Conservation (phyloP, 495 filamentous ascomycete species). For the Xylaria flabelliformis region DNA sequence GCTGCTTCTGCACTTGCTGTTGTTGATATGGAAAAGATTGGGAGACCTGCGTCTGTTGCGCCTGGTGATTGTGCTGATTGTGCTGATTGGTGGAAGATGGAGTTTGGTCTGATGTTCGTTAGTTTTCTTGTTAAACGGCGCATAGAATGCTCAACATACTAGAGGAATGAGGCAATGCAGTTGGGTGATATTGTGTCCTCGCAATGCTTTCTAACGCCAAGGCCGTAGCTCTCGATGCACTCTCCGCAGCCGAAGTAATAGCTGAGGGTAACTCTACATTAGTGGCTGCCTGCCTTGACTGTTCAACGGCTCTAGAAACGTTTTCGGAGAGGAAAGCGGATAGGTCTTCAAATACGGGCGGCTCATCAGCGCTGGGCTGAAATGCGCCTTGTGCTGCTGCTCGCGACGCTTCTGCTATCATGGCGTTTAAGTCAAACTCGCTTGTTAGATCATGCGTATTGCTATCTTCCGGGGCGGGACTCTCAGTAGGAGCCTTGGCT, state of each 20-base stretch:
- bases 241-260: slow-evolving; percentile 42
- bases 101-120: slow-evolving; percentile 22
- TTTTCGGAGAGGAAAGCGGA: slow-evolving; percentile 43
- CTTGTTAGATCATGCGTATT: slow-evolving; percentile 26
- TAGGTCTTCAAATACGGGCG: slow-evolving; percentile 35
- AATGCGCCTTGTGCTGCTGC: slow-evolving; percentile 39
- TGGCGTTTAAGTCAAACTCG: slow-evolving; percentile 41
- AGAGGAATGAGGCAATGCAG: slow-evolving; percentile 39
- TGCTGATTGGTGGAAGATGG: slow-evolving; percentile 34
- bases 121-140: background rate
- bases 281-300: slow-evolving; percentile 36
- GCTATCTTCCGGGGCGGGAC: slow-evolving; percentile 31
- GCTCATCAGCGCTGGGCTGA: slow-evolving; percentile 27
- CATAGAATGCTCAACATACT: slow-evolving; percentile 31
- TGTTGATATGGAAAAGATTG: slow-evolving; percentile 40
- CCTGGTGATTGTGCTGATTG: slow-evolving; percentile 44
- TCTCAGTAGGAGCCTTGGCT: slow-evolving; percentile 45
- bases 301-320: slow-evolving; percentile 41
- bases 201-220: slow-evolving; percentile 43
- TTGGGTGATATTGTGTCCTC: slow-evolving; percentile 44
- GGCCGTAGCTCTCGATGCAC: slow-evolving; percentile 41
- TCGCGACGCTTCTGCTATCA: slow-evolving; percentile 41
- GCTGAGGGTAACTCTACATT: slow-evolving; percentile 38
- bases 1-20: slow-evolving; percentile 33
- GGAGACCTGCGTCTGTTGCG: slow-evolving; percentile 36